Percentiles rank a stretch among this genome's conserved stretches.
phyloP scores from a whole-genome alignment of 2,329 filamentous ascomycete genomes.

The Exutisphaerella laricina region DNA sequence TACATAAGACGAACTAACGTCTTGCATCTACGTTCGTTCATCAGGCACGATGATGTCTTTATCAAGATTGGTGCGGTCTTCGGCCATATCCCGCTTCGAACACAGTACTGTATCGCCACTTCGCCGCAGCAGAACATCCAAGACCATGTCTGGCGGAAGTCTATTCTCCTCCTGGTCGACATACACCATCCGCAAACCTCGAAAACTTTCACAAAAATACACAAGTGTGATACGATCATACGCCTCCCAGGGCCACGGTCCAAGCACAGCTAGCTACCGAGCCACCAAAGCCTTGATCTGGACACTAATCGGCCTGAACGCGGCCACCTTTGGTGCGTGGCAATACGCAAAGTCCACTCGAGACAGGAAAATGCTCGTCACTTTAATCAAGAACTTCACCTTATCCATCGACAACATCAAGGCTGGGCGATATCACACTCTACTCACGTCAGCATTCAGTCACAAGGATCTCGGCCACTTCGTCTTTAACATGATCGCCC shows the following conservation, averaged over 20 bases:
- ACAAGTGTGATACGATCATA: no score
- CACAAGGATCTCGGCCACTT: constrained; percentile 37
- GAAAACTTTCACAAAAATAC: background rate
- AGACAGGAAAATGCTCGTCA: constrained; percentile 18
- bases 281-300: constrained; percentile 26
- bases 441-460: constrained; percentile 38
- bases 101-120: background rate
- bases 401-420: constrained; percentile 28
- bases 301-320: constrained; percentile 38
- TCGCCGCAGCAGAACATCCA: background rate
- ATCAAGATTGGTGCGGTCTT: no score
- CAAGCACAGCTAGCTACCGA: background rate
- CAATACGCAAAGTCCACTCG: constrained; percentile 27
- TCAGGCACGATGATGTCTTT: no score
- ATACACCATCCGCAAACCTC: background rate
- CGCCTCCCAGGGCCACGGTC: no score
- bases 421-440: constrained; percentile 34
- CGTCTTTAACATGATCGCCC: constrained; percentile 38
- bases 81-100: no score
- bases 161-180: constrained; percentile 3
- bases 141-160: background rate
- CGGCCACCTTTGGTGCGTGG: constrained; percentile 36
- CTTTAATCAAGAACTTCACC: constrained; percentile 30
- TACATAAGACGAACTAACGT: no score
- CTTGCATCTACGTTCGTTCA: no score